Evolutionary conservation across 2,329 filamentous ascomycete genomes (phyloP).

Genomic region (Huntiella moniliformis): DNA sequence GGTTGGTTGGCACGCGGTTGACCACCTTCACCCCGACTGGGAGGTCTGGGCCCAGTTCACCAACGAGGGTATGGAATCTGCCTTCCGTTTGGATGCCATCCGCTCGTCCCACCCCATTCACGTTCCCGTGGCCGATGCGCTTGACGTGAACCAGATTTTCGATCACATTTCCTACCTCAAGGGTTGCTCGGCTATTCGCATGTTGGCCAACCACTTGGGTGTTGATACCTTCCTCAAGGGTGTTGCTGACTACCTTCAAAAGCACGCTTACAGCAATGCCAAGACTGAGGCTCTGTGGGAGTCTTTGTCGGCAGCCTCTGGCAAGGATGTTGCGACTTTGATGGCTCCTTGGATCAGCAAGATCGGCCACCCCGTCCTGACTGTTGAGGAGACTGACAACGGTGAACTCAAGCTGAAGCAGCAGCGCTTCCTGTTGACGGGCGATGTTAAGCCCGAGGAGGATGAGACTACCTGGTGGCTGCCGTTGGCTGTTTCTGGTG

Average conservation of each 20-base stretch:
- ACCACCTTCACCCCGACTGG: slow-evolving; percentile 91
- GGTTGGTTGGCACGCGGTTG: slow-evolving; percentile 87
- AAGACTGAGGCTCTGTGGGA: slow-evolving; percentile 84
- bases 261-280: slow-evolving; percentile 75
- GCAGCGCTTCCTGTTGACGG: slow-evolving; percentile 75
- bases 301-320: slow-evolving; percentile 71
- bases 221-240: slow-evolving; percentile 78
- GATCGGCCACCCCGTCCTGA: slow-evolving; percentile 85
- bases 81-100: slow-evolving; percentile 75
- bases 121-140: slow-evolving; percentile 78
- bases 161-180: slow-evolving; percentile 94
- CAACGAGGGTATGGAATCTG: slow-evolving; percentile 81
- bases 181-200: slow-evolving; percentile 88
- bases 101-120: slow-evolving; percentile 91
- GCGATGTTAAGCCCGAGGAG: slow-evolving; percentile 78
- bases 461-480: slow-evolving; percentile 93
- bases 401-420: slow-evolving; percentile 71
- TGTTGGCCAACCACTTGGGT: slow-evolving; percentile 81
- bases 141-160: slow-evolving; percentile 96
- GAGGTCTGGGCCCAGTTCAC: slow-evolving; percentile 96
- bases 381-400: slow-evolving; percentile 65
- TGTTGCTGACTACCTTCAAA: slow-evolving; percentile 74
- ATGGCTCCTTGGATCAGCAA: slow-evolving; percentile 94
- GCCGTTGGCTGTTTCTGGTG: slow-evolving; percentile 68
- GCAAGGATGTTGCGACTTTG: slow-evolving; percentile 64